Percentiles rank a stretch among this genome's conserved stretches.
Conservation (phyloP, 768 basidiomycete genomes). For the Trametopsis cervina region DNA sequence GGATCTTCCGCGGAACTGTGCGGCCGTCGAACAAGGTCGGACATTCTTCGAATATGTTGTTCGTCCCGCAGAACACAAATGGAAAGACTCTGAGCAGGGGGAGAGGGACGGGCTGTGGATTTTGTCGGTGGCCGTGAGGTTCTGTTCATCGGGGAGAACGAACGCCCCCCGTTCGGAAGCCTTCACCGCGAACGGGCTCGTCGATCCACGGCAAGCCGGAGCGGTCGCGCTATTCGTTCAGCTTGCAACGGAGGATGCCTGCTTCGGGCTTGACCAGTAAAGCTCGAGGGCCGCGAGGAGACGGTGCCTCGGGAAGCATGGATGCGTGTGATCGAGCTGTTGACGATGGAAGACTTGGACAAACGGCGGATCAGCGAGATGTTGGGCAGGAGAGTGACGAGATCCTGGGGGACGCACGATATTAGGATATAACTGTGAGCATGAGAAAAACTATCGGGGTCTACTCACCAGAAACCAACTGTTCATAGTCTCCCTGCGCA, state of each 20-base stretch:
- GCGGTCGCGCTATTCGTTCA: conserved; percentile 90
- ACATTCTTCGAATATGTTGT: conserved; percentile 41
- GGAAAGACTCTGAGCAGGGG: conserved; percentile 61
- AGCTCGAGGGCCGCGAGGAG: conserved; percentile 78
- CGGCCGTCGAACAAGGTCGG: conserved; percentile 38
- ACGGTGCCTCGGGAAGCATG: conserved; percentile 79
- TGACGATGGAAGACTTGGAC: conserved; percentile 95
- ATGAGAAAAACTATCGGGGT: neutral
- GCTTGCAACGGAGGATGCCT: conserved; percentile 80
- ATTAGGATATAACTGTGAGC: conserved; percentile 16
- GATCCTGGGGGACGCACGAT: conserved; percentile 46
- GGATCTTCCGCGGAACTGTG: conserved; percentile 39
- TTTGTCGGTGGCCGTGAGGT: too few relatives aligned
- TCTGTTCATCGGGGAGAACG: too few relatives aligned
- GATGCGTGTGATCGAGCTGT: conserved; percentile 87
- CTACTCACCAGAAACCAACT: conserved; percentile 75
- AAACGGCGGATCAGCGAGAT: conserved; percentile 88
- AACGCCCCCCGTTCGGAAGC: conserved; percentile 65
- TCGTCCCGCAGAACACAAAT: conserved; percentile 34
- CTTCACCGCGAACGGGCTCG: conserved; percentile 66
- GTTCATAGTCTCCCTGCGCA: conserved; percentile 89
- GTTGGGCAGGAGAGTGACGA: conserved; percentile 87
- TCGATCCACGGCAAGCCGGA: conserved; percentile 65
- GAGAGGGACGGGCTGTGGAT: conserved; percentile 39
- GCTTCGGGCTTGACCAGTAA: conserved; percentile 73